Percentiles rank a stretch among this genome's conserved stretches.
Conservation (phyloP, 768 basidiomycete genomes). For the Boletus bicolor region DNA sequence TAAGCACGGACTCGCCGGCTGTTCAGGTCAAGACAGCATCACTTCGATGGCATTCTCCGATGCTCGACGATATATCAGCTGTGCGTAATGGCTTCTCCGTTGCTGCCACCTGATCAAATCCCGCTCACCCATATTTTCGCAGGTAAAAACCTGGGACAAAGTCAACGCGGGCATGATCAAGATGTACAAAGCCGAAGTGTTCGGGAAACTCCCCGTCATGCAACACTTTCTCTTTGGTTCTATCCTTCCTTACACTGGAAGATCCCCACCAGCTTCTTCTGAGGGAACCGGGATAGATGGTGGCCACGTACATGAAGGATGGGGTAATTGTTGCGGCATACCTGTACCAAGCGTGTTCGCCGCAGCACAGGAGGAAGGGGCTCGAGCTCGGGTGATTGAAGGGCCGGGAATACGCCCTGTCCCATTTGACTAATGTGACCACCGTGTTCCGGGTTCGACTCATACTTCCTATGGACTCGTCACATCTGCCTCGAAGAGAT, state of each 20-base stretch:
- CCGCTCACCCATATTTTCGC: background rate
- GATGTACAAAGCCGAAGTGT: slow-evolving; percentile 95
- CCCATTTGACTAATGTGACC: slow-evolving; percentile 60
- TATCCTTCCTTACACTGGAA: slow-evolving; percentile 66
- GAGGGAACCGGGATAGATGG: slow-evolving; percentile 17
- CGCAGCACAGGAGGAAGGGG: slow-evolving; percentile 51
- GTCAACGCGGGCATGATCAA: slow-evolving; percentile 96
- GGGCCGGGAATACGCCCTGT: slow-evolving; percentile 72
- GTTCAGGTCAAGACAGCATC: slow-evolving; percentile 90
- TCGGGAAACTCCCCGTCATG: slow-evolving; percentile 91
- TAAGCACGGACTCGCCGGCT: background rate
- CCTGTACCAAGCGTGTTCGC: slow-evolving; percentile 80
- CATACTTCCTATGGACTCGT: too few relatives aligned
- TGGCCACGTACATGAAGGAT: slow-evolving; percentile 47
- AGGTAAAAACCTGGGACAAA: slow-evolving; percentile 93
- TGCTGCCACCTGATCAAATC: background rate
- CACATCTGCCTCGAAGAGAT: too few relatives aligned
- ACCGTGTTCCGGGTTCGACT: too few relatives aligned
- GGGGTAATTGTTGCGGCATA: slow-evolving; percentile 93
- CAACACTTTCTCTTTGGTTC: slow-evolving; percentile 96
- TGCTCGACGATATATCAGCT: slow-evolving; percentile 97
- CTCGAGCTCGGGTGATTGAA: slow-evolving; percentile 40
- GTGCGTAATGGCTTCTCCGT: slow-evolving; percentile 31
- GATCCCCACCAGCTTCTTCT: slow-evolving; percentile 36
- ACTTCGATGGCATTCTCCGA: slow-evolving; percentile 96